Evolutionary conservation across 768 basidiomycete species (phyloP).

Genomic region (Symmetrospora coprosmae): DNA sequence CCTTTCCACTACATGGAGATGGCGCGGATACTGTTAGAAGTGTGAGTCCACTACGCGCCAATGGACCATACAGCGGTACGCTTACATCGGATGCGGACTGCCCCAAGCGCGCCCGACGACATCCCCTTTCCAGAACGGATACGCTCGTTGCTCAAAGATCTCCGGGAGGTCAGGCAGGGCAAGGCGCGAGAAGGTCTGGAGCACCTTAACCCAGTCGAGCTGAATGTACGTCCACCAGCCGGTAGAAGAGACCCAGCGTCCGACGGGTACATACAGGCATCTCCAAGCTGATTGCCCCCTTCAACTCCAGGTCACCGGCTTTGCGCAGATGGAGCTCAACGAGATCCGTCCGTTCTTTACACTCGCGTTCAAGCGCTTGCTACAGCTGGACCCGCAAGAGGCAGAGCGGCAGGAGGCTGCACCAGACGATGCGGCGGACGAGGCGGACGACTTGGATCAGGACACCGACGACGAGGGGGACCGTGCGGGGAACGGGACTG

Average conservation of each 20-base stretch:
- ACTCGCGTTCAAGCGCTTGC: constrained; percentile 46
- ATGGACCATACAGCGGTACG: not conserved
- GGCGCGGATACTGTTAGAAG: constrained; percentile 79
- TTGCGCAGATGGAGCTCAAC: constrained; percentile 84
- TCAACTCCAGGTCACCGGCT: constrained; percentile 55
- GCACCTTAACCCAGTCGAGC: constrained; percentile 63
- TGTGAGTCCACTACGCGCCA: constrained; percentile 45
- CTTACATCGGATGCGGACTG: not conserved
- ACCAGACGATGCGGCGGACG: not conserved
- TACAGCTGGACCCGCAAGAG: constrained; percentile 25
- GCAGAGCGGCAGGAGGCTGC: constrained; percentile 12
- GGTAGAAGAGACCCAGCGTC: too few relatives aligned
- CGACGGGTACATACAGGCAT: not conserved
- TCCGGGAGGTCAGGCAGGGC: constrained; percentile 89
- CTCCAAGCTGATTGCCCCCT: not conserved
- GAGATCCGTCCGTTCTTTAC: constrained; percentile 82
- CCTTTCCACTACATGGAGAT: constrained; percentile 83
- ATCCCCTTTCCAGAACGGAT: constrained; percentile 69
- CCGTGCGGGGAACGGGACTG: too few relatives aligned
- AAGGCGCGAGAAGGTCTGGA: constrained; percentile 77
- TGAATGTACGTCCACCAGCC: constrained; percentile 47
- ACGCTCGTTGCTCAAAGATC: constrained; percentile 71
- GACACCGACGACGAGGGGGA: too few relatives aligned
- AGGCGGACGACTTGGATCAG: constrained; percentile 9
- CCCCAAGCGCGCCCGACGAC: constrained; percentile 73